Evolutionary conservation across 257 asterid species (phyloP), one percentile per base, ranked within the genome.

Genomic region (Galeopsis tetrahit): DNA sequence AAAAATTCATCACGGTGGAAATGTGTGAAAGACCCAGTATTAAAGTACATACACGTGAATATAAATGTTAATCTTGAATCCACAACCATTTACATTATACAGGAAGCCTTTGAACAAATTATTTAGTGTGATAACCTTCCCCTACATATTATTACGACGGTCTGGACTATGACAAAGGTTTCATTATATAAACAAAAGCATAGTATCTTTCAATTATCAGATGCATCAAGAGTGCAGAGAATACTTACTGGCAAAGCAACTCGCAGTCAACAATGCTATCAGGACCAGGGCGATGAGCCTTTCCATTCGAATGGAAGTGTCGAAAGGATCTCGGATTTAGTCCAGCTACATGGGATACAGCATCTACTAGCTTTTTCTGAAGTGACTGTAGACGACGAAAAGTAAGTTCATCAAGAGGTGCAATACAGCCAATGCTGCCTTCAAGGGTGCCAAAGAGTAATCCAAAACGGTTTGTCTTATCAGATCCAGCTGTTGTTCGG

Each of bases 281-380:
- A 8, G 99, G 99, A 66, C 99, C 98, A 34, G 99, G 99, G 38
- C 93, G 86, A 82, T 94, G 99, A 82, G 96, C 97, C 83, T 87
- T 94, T 84, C 99, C 99, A 82, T 89, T 88, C 2, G 99, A 83
- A 44, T 67, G 82, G 81, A 89, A 94, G 77, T 80, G 95, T 62
- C 99, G 89, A 69, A 91, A 94, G 31, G 98, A 89, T 81, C 83
- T 81, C 51, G 99, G 99, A 82, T 94, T 94, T 59, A 94, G 84
- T 43, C 99, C 99, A 68, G 96, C 99, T 3, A 88, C 87, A 83
- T 94, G 98, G 71, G 90, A 38, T 78, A 91, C 95, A 67, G 96
- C 77, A 80, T 89, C 96, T 17, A 90, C 98, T 67, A 94, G 99
- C 81, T 91, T 91, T 77, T 81, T 91, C 87, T 94, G 99, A 80